Evolutionary conservation across 2,329 filamentous ascomycete species (phyloP).

Genomic region (Hymenoscyphus albidus): DNA sequence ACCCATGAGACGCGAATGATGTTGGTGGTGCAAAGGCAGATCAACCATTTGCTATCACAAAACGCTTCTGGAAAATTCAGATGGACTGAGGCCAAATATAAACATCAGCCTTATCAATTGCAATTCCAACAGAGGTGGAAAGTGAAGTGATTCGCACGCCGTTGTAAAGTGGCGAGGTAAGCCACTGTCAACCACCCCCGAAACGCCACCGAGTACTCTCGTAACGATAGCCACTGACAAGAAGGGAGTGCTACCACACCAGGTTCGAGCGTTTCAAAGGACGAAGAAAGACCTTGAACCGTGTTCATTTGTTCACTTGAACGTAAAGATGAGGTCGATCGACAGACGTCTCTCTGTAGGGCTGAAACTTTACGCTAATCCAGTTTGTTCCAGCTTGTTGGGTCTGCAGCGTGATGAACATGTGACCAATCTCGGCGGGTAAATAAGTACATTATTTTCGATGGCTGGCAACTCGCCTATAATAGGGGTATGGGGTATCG

Average conservation of each 20-base stretch:
- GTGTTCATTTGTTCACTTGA: conserved; percentile 2
- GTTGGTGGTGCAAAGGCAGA: neutral
- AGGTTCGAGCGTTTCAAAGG: neutral
- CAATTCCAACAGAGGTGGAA: neutral
- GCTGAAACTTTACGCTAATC: no score
- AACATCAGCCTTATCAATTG: neutral
- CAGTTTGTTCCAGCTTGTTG: neutral
- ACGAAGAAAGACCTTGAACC: neutral
- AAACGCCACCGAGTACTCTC: neutral
- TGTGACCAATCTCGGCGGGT: neutral
- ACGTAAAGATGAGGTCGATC: neutral
- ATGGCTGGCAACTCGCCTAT: neutral
- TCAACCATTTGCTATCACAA: neutral
- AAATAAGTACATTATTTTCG: neutral
- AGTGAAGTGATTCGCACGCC: neutral
- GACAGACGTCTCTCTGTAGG: neutral
- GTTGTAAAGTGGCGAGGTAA: neutral
- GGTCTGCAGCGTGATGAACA: neutral
- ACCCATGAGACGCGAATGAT: neutral
- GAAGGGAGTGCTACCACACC: neutral
- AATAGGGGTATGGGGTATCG: neutral
- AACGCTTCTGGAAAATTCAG: neutral
- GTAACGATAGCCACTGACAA: neutral
- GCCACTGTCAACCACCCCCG: neutral
- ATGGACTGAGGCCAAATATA: neutral